Base-by-base conservation (phyloP, 83 land plant genomes). In the Isoetes engelmannii region DNA sequence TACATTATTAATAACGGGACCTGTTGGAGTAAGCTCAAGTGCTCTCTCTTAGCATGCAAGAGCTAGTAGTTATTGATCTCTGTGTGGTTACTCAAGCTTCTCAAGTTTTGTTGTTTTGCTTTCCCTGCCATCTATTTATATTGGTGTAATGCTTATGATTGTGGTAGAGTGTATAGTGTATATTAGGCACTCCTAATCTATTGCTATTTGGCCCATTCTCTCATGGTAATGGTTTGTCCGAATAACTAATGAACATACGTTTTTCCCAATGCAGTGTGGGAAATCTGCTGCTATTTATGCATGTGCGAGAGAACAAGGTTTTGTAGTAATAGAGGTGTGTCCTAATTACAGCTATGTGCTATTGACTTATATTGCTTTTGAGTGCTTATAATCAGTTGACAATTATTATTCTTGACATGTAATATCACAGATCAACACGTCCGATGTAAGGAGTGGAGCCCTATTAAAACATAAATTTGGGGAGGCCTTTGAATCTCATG, bases 271-370 rank as follows among this genome's bases (percentile, higher is more conserved):
- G 66, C 82, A 89, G 95, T 77, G 88, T 84, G 95, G 95, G 57
- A 89, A 89, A 70, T 82, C 95, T 61, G 90, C 95, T 63, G 86
- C 95, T 41, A 65, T 89, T 20, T 80, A 87, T 79, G 95, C 95
- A 43, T 89, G 95, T 78, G 95, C 95, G 5, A 78, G 72, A 59
- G 88, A 84, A 67, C 84, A 84, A 67, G 91, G 88, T 0, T 89
- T 83, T 85, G 50, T 73, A 48, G 80, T 89, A 17, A 77, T 89
- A 28, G 95, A 89, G 95, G 95, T 89, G 77, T 4, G 74, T 20
- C 55, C 47, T 15, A 46, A 47, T 28, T 28, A 4, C 51, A 9
- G 44, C 43, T 43, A 53, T 54, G 21, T 12, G 18, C 62, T 69
- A 13, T 43, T 65, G 13, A 15, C 63, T 13, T 61, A 12, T 15